Base-by-base conservation (phyloP, 2,329 filamentous ascomycete genomes). In the Talaromyces sp. region DNA sequence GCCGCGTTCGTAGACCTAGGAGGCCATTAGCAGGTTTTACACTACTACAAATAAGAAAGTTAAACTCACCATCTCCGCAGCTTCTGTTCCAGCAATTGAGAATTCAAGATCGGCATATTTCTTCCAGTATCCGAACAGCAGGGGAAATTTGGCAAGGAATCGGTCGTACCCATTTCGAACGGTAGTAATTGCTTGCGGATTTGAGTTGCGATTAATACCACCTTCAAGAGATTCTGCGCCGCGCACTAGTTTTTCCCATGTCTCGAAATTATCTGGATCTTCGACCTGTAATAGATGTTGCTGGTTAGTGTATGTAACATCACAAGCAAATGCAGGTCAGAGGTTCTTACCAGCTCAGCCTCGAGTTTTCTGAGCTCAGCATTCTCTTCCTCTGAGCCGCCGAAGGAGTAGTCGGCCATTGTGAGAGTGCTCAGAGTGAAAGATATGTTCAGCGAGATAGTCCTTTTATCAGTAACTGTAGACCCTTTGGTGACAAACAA, bases 81-180 rank as follows among this genome's bases (percentile, higher is more conserved):
- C 93, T 81, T 99, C 95, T 5, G 95, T 96, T 18, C 95, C 95
- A 4, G 92, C 92, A 67, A 99, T 96, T 58, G 92, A 92, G 79
- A 99, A 99, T 73, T 99, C 95, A 67, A 96, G 84, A 72, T 98
- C 93, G 72, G 95, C 95, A 83, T 98, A 99, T 76, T 97, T 98
- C 82, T 98, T 98, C 95, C 95, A 99, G 81, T 98, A 99, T 59
- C 93, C 95, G 72, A 98, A 99, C 42, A 98, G 86, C 11, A 98
- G 84, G 2, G 95, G 95, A 68, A 97, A 99, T 73, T 96, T 97
- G 65, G 91, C 86, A 23, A 99, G 88, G 73, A 99, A 96, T 55
- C 90, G 87, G 75, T 99, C 93, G 80, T 96, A 98, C 66, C 91
- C 86, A 75, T 91, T 87, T 77, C 95, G 89, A 62, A 92, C 89